These are phyloP conservation scores for Penicillium sp. DNA, from an alignment of 2,329 filamentous ascomycete species.

Conservation along the genomic window DNA sequence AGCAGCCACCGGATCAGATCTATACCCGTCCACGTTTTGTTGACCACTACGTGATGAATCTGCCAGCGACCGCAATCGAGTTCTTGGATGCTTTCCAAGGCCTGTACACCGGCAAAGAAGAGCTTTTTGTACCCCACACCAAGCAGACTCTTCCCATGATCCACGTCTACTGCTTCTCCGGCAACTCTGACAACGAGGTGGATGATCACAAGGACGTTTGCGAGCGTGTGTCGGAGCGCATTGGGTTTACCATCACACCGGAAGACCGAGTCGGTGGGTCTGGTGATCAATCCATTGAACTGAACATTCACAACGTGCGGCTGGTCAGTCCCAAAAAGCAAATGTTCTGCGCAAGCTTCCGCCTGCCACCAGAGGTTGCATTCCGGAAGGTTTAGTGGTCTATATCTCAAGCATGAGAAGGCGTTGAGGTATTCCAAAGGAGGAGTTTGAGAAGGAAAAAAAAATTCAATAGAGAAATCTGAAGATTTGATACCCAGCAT, in stretches of 20 bases:
- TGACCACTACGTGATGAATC: constrained; percentile 96
- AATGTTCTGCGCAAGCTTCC: constrained; percentile 95
- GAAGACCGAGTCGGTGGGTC: constrained; percentile 46
- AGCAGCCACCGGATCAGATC: constrained; percentile 22
- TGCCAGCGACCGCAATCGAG: constrained; percentile 80
- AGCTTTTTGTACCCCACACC: constrained; percentile 58
- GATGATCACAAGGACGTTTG: constrained; percentile 57
- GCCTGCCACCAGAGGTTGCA: constrained; percentile 74
- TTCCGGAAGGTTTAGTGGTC: constrained; percentile 46
- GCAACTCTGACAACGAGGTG: constrained; percentile 69
- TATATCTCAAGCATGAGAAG: constrained; percentile 15
- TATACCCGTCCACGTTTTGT: constrained; percentile 60
- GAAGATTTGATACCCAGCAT: constrained; percentile 13
- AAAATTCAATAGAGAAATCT: constrained; percentile 6
- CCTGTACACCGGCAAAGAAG: constrained; percentile 66
- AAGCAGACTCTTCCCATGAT: constrained; percentile 65
- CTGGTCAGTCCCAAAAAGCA: constrained; percentile 89
- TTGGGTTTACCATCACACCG: constrained; percentile 54
- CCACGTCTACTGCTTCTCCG: constrained; percentile 91
- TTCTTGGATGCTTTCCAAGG: constrained; percentile 76
- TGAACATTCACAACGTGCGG: constrained; percentile 61
- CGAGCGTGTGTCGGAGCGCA: constrained; percentile 56
- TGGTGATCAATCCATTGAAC: constrained; percentile 54
- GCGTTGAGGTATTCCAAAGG: constrained; percentile 12
- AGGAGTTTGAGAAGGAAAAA: constrained; percentile 1